Evolutionary conservation across 1,284 basidiomycete species (phyloP).

Genomic region (Mycena citricolor): DNA sequence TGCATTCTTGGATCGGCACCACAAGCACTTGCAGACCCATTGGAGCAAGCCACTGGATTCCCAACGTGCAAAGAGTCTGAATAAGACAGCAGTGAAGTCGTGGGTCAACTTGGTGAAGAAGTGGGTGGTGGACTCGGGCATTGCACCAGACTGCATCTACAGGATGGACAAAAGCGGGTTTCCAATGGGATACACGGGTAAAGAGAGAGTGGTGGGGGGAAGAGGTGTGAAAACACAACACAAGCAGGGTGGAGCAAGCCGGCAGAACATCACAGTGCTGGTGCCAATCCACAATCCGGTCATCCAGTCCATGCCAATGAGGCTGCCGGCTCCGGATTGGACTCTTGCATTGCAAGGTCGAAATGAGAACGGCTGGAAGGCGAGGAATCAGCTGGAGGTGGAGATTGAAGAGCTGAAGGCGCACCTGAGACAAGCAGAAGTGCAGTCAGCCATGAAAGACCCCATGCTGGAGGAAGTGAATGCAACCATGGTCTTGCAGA

Average conservation of each 20-base stretch:
- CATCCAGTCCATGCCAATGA: conserved; percentile 5
- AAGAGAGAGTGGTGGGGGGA: conserved; percentile 11
- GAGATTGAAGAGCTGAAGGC: too few species aligned
- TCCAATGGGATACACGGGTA: conserved; percentile 12
- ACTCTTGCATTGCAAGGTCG: conserved; percentile 1
- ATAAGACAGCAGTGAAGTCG: conserved; percentile 16
- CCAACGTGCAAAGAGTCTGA: too few species aligned
- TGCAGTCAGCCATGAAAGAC: too few species aligned
- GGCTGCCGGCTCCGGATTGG: conserved; percentile 25
- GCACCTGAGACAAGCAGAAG: conserved; percentile 16
- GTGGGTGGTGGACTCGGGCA: conserved; percentile 15
- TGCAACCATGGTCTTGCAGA: too few species aligned
- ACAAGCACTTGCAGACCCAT: too few species aligned
- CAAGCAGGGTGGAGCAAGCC: conserved; percentile 12
- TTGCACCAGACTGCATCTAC: conserved; percentile 17
- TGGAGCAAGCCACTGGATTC: too few species aligned
- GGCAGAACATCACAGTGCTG: neutral
- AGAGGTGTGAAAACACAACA: conserved; percentile 1
- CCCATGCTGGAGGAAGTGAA: too few species aligned
- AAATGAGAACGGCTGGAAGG: too few species aligned
- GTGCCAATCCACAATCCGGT: conserved; percentile 14
- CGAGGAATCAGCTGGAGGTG: too few species aligned
- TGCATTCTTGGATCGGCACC: too few species aligned
- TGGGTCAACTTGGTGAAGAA: conserved; percentile 22
- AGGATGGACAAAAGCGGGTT: conserved; percentile 25